phyloP scores from a whole-genome alignment of 805 yeast species.

The Pichia scutulata region DNA sequence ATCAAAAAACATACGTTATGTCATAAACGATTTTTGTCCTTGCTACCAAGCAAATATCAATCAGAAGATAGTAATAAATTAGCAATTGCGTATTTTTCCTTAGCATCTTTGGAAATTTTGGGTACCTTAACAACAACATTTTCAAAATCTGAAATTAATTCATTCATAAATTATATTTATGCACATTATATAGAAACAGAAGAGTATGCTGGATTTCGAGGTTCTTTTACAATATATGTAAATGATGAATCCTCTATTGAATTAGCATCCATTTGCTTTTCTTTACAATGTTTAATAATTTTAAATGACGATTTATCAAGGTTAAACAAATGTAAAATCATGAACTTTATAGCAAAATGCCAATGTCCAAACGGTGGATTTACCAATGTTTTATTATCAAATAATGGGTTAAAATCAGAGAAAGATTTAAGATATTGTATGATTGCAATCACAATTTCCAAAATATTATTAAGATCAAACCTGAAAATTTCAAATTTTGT shows the following conservation, averaged over 20 bases:
- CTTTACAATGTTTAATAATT: slow-evolving; percentile 48
- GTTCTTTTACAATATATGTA: slow-evolving; percentile 40
- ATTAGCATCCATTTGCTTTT: slow-evolving; percentile 71
- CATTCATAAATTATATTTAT: slow-evolving; percentile 38
- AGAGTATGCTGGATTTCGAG: slow-evolving; percentile 43
- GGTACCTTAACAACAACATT: slow-evolving; percentile 24
- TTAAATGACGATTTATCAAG: slow-evolving; percentile 37
- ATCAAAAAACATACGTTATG: slow-evolving; percentile 22
- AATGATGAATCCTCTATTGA: slow-evolving; percentile 50
- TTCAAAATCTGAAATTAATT: slow-evolving; percentile 20
- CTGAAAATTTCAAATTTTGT: slow-evolving; percentile 30
- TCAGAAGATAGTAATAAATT: slow-evolving; percentile 62
- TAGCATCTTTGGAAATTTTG: slow-evolving; percentile 51
- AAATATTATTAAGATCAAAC: slow-evolving; percentile 31
- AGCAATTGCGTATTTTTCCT: slow-evolving; percentile 62
- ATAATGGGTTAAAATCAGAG: slow-evolving; percentile 34
- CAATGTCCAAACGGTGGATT: slow-evolving; percentile 61
- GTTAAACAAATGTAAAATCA: slow-evolving; percentile 36
- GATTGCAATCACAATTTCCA: slow-evolving; percentile 59
- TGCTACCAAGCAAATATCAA: slow-evolving; percentile 43
- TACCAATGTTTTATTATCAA: slow-evolving; percentile 35
- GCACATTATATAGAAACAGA: slow-evolving; percentile 34
- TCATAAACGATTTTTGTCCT: slow-evolving; percentile 25
- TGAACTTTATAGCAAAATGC: slow-evolving; percentile 49
- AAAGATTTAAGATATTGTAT: slow-evolving; percentile 68